phyloP scores from a whole-genome alignment of 1,284 basidiomycete genomes.

The Phellopilus nigrolimitatus region DNA sequence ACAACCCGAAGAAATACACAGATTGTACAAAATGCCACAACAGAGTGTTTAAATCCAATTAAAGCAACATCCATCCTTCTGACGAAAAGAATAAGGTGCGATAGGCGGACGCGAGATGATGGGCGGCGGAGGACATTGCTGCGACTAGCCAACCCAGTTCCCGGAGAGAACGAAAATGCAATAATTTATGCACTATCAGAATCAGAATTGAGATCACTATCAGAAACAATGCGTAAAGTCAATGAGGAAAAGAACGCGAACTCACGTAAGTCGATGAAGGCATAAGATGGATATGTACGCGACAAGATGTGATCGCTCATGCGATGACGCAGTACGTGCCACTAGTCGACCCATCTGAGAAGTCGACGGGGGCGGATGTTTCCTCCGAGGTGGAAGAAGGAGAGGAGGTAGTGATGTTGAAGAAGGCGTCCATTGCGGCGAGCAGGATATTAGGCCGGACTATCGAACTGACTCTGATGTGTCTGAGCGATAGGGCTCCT shows the following conservation, averaged over 20 bases:
- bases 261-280: background rate
- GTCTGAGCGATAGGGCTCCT: slow-evolving; percentile 1
- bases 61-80: background rate
- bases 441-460: background rate
- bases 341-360: background rate
- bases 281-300: too few species aligned
- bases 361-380: slow-evolving; percentile 6
- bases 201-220: too few species aligned
- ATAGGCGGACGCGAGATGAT: background rate
- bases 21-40: background rate
- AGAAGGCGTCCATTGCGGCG: slow-evolving; percentile 12
- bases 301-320: background rate
- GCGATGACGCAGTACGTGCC: slow-evolving; percentile 15
- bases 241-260: background rate
- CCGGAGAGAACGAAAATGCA: background rate
- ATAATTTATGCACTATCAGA: slow-evolving; percentile 3
- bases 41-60: background rate
- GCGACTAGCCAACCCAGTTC: background rate
- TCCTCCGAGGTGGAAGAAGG: slow-evolving; percentile 1
- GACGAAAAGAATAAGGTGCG: background rate
- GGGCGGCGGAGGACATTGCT: background rate
- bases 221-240: too few species aligned
- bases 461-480: background rate
- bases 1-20: background rate
- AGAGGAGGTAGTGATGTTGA: background rate